Evolutionary conservation across 345 rosid genomes (phyloP), one percentile per base, ranked within the genome.

Genomic region (Firmiana major): DNA sequence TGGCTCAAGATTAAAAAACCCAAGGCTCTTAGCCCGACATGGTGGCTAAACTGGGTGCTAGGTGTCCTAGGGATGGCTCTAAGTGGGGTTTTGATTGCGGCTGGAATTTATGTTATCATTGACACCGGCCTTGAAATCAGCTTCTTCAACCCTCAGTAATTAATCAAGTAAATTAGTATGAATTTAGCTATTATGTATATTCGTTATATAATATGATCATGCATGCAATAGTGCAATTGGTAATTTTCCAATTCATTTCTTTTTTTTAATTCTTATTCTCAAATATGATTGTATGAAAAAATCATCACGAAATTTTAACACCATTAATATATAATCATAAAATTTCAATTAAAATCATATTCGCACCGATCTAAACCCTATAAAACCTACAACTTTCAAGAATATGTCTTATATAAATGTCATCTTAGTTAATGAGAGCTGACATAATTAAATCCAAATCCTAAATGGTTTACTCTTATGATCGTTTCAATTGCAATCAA

Each of bases 1-100:
- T 91, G 93, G 92, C 73, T 91, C 46, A 83, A 85, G 77, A 75
- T 88, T 58, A 91, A 85, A 78, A 80, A 81, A 45, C 90, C 96
- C 0, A 83, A 81, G 71, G 40, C 43, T 63, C 75, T 70, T n/a
- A 73, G 90, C 38, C 76, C 76, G 17, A 83, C 76, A 77, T 91
- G 93, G 92, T 83, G 82, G 60, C 71, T 90, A 21, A 89, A 90
- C 74, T 84, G 91, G 89, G 83, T 54, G 28, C 78, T 92, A 16
- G 94, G 92, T n/a, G 24, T 83, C 5, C 63, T 86, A 8, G 97
- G 94, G 13, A 77, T 84, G 66, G 78, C 79, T 64, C 81, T 90
- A 2, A 90, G 92, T 75, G 81, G 78, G 53, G 45, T 84, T 63
- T 74, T 86, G 79, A 26, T 88, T 21, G 88, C 89, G 5, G 85